Percentiles rank a stretch among this genome's conserved stretches.
These are phyloP conservation scores for Westerdykella sp. DNA, from an alignment of 2,329 filamentous ascomycete genomes.

Conservation along the genomic window DNA sequence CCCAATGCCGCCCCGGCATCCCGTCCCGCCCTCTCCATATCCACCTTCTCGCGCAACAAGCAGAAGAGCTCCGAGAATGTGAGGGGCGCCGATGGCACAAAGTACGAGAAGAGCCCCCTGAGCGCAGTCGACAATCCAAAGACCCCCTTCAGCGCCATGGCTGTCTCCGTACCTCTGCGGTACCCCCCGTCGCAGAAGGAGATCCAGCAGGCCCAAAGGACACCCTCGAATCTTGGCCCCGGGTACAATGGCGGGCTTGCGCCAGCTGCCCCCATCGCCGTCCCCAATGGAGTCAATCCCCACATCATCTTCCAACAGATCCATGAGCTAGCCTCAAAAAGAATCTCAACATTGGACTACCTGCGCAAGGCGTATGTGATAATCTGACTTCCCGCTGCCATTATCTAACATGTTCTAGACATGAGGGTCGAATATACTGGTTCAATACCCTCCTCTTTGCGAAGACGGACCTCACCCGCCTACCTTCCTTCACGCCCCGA, in stretches of 20 bases:
- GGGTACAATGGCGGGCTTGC: conserved; percentile 18
- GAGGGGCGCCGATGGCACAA: conserved; percentile 10
- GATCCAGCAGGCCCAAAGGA: conserved; percentile 13
- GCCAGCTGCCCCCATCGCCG: conserved; percentile 23
- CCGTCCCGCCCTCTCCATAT: conserved; percentile 35
- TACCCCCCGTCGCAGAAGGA: conserved; percentile 27
- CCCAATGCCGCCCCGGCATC: conserved; percentile 16
- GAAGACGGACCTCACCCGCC: conserved; percentile 67
- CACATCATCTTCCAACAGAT: conserved; percentile 59
- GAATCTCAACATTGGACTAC: conserved; percentile 91
- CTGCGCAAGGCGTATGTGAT: conserved; percentile 75
- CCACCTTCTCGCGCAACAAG: conserved; percentile 33
- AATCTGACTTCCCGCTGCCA: conserved; percentile 1
- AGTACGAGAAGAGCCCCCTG: conserved; percentile 28
- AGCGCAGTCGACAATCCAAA: conserved; percentile 31
- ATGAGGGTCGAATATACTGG: conserved; percentile 94
- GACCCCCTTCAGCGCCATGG: conserved; percentile 28
- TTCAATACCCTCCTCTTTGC: conserved; percentile 96
- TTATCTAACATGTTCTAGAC: conserved; percentile 46
- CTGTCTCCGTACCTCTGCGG: conserved; percentile 15
- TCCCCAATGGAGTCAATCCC: conserved; percentile 43
- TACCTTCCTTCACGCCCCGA: conserved; percentile 78
- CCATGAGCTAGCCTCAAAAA: conserved; percentile 80
- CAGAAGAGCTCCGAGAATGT: conserved; percentile 34
- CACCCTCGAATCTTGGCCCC: conserved; percentile 10